Evolutionary conservation across 345 rosid species (phyloP).

Genomic region (Dipteronia sinensis): DNA sequence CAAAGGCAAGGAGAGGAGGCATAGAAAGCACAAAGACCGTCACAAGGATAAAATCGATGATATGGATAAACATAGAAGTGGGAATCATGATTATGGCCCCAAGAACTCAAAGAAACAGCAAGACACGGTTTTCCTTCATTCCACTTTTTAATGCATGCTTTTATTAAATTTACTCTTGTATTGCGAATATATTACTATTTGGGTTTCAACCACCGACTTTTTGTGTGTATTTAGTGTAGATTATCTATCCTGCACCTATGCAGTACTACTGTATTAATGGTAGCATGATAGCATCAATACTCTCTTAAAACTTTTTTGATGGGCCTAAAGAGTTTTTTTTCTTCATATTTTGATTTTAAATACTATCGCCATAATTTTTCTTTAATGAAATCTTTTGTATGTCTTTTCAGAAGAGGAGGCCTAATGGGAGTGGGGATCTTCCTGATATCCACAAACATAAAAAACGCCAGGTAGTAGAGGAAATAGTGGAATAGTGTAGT

Average conservation of each 20-base stretch:
- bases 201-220: neutral
- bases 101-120: conserved; percentile 73
- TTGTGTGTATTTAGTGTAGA: neutral
- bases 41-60: conserved; percentile 35
- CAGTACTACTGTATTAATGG: neutral
- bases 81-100: conserved; percentile 60
- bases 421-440: conserved; percentile 71
- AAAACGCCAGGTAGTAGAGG: conserved; percentile 25
- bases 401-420: conserved; percentile 80
- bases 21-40: conserved; percentile 68
- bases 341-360: neutral
- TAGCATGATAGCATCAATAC: neutral
- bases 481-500: neutral
- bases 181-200: neutral
- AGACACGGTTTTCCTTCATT: conserved; percentile 52
- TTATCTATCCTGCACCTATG: neutral
- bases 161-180: neutral
- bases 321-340: neutral
- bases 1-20: conserved; percentile 79
- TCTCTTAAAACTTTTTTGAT: neutral
- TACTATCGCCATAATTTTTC: neutral
- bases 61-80: conserved; percentile 56
- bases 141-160: conserved; percentile 2
- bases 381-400: conserved; percentile 8
- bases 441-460: conserved; percentile 59